Percentiles rank a stretch among this genome's conserved stretches.
Conservation (phyloP, 331 rosid species). For the Stylosanthes scabra region DNA sequence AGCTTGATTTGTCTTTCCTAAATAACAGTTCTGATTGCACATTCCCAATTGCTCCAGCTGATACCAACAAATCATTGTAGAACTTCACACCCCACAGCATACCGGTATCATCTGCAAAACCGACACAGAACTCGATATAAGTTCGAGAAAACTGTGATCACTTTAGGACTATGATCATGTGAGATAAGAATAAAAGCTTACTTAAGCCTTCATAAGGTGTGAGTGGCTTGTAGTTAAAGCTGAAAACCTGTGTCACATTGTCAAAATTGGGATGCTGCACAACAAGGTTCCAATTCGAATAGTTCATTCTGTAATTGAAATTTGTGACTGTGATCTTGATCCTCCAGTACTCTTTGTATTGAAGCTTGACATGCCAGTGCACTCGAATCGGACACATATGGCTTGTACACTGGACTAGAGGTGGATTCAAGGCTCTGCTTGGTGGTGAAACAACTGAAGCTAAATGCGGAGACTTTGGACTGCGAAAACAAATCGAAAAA, state of each 20-base stretch:
- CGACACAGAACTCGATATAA: background rate
- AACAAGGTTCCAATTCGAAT: constrained; percentile 80
- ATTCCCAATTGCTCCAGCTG: constrained; percentile 86
- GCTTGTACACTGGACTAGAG: constrained; percentile 80
- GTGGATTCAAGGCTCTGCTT: constrained; percentile 58
- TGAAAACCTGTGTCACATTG: constrained; percentile 73
- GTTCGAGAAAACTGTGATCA: too few relatives aligned
- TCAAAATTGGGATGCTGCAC: constrained; percentile 90
- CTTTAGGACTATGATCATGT: constrained; percentile 2
- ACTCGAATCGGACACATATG: constrained; percentile 83
- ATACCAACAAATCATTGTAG: constrained; percentile 70
- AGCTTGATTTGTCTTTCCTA: constrained; percentile 65
- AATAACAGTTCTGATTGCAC: constrained; percentile 86
- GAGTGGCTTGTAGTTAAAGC: constrained; percentile 72
- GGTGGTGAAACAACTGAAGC: constrained; percentile 69
- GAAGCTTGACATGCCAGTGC: constrained; percentile 84
- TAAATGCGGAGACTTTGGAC: constrained; percentile 64
- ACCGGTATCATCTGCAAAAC: constrained; percentile 83
- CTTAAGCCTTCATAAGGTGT: constrained; percentile 84
- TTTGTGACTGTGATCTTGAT: constrained; percentile 77
- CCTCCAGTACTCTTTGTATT: constrained; percentile 89
- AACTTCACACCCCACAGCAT: constrained; percentile 86
- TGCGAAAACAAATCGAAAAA: constrained; percentile 38
- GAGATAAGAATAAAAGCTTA: constrained; percentile 50
- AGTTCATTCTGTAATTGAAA: constrained; percentile 91